A percentile compares a stretch with the other conserved stretches of the same genome.
phyloP scores from a whole-genome alignment of 768 basidiomycete genomes.

The Phaeotremella skinneri region DNA sequence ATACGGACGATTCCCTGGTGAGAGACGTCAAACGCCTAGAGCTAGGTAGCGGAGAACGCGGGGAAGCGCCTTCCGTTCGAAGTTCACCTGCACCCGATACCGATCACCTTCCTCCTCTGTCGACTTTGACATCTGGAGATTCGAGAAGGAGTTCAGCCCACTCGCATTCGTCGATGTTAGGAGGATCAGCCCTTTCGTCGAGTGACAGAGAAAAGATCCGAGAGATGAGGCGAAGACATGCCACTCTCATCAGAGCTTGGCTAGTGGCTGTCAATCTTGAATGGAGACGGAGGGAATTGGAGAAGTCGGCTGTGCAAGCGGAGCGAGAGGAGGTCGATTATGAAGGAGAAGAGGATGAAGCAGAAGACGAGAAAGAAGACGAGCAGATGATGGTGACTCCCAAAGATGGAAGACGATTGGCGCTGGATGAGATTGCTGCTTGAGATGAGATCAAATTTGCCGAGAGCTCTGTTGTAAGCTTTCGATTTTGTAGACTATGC shows the following conservation, averaged over 20 bases:
- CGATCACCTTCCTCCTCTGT: not conserved
- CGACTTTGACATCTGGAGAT: not conserved
- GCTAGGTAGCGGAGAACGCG: slow-evolving; percentile 19
- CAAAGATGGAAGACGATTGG: not conserved
- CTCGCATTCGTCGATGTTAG: not conserved
- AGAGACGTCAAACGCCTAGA: slow-evolving; percentile 45
- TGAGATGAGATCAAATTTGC: not conserved
- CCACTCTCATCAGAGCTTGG: slow-evolving; percentile 38
- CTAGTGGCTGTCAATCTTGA: slow-evolving; percentile 44
- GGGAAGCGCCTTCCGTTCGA: not conserved
- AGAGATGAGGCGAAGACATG: slow-evolving; percentile 34
- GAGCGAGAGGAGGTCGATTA: slow-evolving; percentile 8
- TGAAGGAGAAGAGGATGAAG: slow-evolving; percentile 13
- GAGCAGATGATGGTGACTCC: not conserved
- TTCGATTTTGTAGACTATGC: no score
- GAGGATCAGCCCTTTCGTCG: not conserved
- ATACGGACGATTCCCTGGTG: slow-evolving; percentile 44
- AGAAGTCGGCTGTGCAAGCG: slow-evolving; percentile 10
- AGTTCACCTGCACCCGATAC: slow-evolving; percentile 4
- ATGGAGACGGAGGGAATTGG: slow-evolving; percentile 27
- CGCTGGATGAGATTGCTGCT: not conserved
- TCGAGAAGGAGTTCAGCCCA: not conserved
- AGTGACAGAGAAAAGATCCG: slow-evolving; percentile 2
- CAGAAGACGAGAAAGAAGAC: slow-evolving; percentile 5
- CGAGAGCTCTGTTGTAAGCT: no score